These are phyloP conservation scores for Solanum paucissectum DNA, from an alignment of 257 asterid genomes.

Conservation along the genomic window DNA sequence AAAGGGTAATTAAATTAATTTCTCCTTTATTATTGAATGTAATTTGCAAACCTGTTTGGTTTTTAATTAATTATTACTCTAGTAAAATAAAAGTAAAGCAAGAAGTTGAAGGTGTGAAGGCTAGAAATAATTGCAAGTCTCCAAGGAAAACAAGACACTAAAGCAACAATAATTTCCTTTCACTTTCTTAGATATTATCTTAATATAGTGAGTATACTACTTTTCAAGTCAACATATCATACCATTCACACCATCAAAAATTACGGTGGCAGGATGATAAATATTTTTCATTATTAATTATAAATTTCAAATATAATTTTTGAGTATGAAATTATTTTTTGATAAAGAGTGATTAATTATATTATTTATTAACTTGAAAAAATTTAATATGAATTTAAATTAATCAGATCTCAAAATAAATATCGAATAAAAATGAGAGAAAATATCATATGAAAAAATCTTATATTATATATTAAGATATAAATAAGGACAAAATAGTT, in stretches of 20 bases:
- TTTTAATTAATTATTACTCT: background rate
- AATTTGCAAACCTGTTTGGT: background rate
- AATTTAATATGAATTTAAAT: rapidly evolving
- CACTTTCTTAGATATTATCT: background rate
- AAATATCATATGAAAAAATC: background rate
- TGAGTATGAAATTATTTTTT: background rate
- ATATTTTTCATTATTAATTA: background rate
- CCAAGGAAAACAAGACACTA: background rate
- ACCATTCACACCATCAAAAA: background rate
- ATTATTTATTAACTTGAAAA: rapidly evolving
- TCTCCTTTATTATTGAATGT: background rate
- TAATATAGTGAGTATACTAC: background rate
- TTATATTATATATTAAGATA: no score
- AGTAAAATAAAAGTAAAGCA: background rate
- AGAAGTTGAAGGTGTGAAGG: background rate
- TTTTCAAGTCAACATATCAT: background rate
- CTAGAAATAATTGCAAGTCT: background rate
- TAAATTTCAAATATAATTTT: rapidly evolving
- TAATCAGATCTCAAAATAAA: rapidly evolving
- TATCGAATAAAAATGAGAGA: rapidly evolving
- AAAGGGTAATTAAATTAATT: background rate
- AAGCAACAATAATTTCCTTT: background rate
- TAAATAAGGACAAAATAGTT: no score
- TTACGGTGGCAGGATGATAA: background rate
- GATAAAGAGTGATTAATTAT: background rate